Conservation (phyloP, 495 filamentous ascomycete genomes). For the Aspergillus sparsus region DNA sequence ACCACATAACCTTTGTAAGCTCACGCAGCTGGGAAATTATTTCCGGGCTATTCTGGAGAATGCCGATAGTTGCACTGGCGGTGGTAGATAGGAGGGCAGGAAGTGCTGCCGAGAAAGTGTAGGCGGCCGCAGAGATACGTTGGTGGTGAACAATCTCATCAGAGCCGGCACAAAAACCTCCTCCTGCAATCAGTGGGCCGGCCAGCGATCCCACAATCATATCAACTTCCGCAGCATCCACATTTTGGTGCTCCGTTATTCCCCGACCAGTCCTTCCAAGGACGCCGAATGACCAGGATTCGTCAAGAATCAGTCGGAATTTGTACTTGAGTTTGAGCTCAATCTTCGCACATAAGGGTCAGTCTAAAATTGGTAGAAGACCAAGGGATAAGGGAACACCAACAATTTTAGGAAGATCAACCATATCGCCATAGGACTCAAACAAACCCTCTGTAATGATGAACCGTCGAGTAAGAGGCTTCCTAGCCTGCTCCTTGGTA, state of each 20-base stretch:
- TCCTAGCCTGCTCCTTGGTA: conserved; percentile 80
- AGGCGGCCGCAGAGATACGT: conserved; percentile 83
- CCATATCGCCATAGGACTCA: conserved; percentile 84
- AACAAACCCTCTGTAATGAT: conserved; percentile 96
- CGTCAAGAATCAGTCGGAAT: conserved; percentile 95
- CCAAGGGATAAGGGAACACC: conserved; percentile 27
- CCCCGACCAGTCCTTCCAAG: conserved; percentile 88
- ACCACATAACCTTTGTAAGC: conserved; percentile 75
- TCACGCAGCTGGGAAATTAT: conserved; percentile 75
- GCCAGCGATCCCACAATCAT: conserved; percentile 95
- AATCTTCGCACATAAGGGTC: conserved; percentile 51
- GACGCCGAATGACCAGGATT: conserved; percentile 95
- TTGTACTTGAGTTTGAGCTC: conserved; percentile 94
- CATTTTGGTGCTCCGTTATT: conserved; percentile 92
- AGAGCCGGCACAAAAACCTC: conserved; percentile 91
- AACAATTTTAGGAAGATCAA: conserved; percentile 82
- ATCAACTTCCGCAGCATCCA: conserved; percentile 85
- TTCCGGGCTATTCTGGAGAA: conserved; percentile 83
- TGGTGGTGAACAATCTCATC: conserved; percentile 93
- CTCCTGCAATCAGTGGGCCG: conserved; percentile 85
- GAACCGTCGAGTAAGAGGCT: conserved; percentile 88
- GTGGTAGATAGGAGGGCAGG: conserved; percentile 93
- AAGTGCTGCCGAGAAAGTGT: conserved; percentile 92
- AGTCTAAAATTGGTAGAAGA: neutral
- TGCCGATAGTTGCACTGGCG: conserved; percentile 81